Conservation (phyloP, 441 rosid species). For the Syzygium malaccense region DNA sequence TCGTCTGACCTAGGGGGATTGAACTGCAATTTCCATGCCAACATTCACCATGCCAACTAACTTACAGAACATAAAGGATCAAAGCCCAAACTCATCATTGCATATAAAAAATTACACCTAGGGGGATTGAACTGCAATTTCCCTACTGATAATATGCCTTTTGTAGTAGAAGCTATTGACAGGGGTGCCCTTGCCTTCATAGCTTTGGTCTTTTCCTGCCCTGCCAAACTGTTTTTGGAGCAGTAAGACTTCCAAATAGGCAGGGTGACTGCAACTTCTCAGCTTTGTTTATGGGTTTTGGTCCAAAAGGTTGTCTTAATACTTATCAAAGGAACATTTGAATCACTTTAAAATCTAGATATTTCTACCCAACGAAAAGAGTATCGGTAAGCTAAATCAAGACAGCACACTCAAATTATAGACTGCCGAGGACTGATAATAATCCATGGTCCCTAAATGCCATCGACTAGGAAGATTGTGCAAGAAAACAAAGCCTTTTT, state of each 20-base stretch:
- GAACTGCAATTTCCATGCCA: too few species aligned
- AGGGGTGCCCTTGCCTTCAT: not conserved
- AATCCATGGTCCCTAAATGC: not conserved
- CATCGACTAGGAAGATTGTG: not conserved
- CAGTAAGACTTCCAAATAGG: not conserved
- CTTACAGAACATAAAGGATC: not conserved
- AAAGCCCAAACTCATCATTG: not conserved
- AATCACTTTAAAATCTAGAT: not conserved
- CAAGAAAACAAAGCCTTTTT: not conserved
- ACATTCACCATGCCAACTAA: not conserved
- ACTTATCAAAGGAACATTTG: not conserved
- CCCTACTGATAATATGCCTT: not conserved
- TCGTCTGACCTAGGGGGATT: too few species aligned
- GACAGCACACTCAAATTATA: not conserved
- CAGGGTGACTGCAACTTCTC: not conserved
- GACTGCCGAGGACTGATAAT: not conserved
- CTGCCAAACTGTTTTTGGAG: not conserved
- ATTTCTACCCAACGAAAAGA: not conserved
- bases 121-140: not conserved
- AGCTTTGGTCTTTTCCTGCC: not conserved
- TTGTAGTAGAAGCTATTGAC: not conserved
- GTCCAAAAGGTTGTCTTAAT: not conserved
- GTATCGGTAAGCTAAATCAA: not conserved
- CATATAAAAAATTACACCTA: not conserved
- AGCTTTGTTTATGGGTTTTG: not conserved